A percentile compares a stretch with the other conserved stretches of the same genome.
phyloP scores from a whole-genome alignment of 2,329 filamentous ascomycete species.

The Neopestalotiopsis clavispora region DNA sequence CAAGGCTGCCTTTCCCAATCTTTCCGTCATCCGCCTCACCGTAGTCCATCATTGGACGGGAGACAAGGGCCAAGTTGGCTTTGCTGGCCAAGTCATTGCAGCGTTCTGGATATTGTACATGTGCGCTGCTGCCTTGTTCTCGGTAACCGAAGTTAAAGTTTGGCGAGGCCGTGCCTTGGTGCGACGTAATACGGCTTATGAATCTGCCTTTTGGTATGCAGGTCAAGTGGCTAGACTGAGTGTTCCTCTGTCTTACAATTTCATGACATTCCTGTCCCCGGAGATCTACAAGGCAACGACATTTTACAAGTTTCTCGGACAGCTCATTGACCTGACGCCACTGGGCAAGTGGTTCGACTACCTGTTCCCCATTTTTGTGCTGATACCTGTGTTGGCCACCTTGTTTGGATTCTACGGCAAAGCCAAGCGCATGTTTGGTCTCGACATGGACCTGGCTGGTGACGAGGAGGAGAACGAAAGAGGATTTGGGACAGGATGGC shows the following conservation, averaged over 20 bases:
- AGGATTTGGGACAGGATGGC: conserved; percentile 82
- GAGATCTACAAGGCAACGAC: conserved; percentile 76
- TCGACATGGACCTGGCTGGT: conserved; percentile 75
- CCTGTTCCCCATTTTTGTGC: conserved; percentile 85
- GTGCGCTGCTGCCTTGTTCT: conserved; percentile 86
- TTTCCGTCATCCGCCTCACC: conserved; percentile 71
- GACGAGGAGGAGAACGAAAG: conserved; percentile 67
- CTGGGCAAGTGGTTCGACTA: conserved; percentile 85
- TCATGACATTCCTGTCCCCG: conserved; percentile 83
- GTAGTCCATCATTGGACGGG: conserved; percentile 78
- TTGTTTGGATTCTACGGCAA: conserved; percentile 89
- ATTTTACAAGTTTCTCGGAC: conserved; percentile 87
- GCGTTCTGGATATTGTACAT: conserved; percentile 94
- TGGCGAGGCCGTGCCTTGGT: conserved; percentile 95
- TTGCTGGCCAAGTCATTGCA: conserved; percentile 84
- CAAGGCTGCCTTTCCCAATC: conserved; percentile 76
- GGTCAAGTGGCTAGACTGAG: conserved; percentile 91
- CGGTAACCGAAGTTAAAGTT: conserved; percentile 92
- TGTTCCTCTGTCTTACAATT: conserved; percentile 94
- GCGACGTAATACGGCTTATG: conserved; percentile 86
- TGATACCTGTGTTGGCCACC: conserved; percentile 84
- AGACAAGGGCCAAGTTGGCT: conserved; percentile 76
- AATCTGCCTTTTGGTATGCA: conserved; percentile 95
- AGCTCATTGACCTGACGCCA: conserved; percentile 80
- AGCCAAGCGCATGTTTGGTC: conserved; percentile 77